Evolutionary conservation across 805 yeast genomes (phyloP), one percentile per base, ranked within the genome.

Genomic region (Priceomyces castillae): DNA sequence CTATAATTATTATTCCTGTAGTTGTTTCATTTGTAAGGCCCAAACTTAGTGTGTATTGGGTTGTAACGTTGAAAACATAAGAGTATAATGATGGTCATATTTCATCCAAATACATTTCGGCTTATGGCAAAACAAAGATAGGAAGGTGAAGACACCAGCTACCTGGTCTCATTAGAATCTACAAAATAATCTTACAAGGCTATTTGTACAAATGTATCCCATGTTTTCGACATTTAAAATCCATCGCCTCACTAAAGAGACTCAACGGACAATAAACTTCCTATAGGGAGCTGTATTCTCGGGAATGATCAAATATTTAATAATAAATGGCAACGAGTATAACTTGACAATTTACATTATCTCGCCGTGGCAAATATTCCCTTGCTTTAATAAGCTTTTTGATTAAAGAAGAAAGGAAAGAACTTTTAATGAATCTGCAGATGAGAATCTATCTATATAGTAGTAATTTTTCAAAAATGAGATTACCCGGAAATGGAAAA

Each of bases 351-450:
- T 73, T 47, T 73, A 65, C 78, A 73, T 76, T 72, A 73, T 64
- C 76, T 66, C 82, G 82, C 69, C 84, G 84, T 79, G 84, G 84
- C 84, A 78, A 76, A 74, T 69, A 67, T 68, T 76, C 80, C 79
- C 83, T 71, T 57, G 55, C 58, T 55, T 58, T 58, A 61, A 56
- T 57, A 61, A 61, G 63, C 78, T 78, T 78, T 78, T 78, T 77
- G 82, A 77, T 78, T 77, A 63, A 57, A 59, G 71, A 61, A 59
- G 54, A 57, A 57, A 58, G 54, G 22, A 17, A 37, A 39, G 40
- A 39, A 12, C 18, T 5, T 22, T 16, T 22, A 22, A 22, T 22
- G 6, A 22, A 22, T n/a, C n/a, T 7, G 25, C 9, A 22, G 25
- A 22, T 22, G 25, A 22, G 25, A 22, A 22, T 9, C 25, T 22